phyloP scores from a whole-genome alignment of 2,329 filamentous ascomycete genomes.

The Calcarisporium arbuscula region DNA sequence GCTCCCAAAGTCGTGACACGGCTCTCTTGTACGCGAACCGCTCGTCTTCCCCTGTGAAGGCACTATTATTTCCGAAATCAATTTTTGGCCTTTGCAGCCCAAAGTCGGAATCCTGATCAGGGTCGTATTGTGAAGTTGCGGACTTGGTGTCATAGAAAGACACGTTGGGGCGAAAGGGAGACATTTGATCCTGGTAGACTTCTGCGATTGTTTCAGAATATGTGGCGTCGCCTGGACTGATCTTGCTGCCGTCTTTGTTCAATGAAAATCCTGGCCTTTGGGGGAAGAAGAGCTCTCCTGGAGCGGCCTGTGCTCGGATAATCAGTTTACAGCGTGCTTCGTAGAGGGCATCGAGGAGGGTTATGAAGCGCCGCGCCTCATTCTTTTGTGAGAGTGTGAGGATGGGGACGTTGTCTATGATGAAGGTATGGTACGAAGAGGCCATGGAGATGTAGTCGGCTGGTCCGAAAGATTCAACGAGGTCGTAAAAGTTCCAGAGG shows the following conservation, averaged over 20 bases:
- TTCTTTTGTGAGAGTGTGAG: constrained; percentile 67
- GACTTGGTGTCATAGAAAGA: constrained; percentile 53
- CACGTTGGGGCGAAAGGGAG: constrained; percentile 74
- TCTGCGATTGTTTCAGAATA: constrained; percentile 47
- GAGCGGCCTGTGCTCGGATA: constrained; percentile 59
- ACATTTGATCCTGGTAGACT: constrained; percentile 70
- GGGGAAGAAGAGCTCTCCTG: constrained; percentile 74
- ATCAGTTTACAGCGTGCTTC: constrained; percentile 74
- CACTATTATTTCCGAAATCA: constrained; percentile 63
- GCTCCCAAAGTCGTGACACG: constrained; percentile 72
- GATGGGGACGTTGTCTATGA: constrained; percentile 64
- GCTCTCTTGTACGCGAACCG: constrained; percentile 76
- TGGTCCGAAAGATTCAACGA: constrained; percentile 65
- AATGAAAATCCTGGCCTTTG: constrained; percentile 32
- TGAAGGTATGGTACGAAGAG: constrained; percentile 71
- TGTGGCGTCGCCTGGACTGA: constrained; percentile 28
- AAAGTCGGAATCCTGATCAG: constrained; percentile 53
- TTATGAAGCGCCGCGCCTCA: constrained; percentile 75
- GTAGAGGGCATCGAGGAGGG: constrained; percentile 72
- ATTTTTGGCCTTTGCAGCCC: constrained; percentile 29
- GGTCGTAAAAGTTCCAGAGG: constrained; percentile 60
- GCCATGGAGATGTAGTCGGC: constrained; percentile 80
- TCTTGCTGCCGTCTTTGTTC: constrained; percentile 3
- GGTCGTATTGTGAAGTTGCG: constrained; percentile 42
- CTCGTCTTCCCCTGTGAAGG: constrained; percentile 76